Conservation (phyloP, 2,329 filamentous ascomycete genomes). For the Botrytis byssoidea region DNA sequence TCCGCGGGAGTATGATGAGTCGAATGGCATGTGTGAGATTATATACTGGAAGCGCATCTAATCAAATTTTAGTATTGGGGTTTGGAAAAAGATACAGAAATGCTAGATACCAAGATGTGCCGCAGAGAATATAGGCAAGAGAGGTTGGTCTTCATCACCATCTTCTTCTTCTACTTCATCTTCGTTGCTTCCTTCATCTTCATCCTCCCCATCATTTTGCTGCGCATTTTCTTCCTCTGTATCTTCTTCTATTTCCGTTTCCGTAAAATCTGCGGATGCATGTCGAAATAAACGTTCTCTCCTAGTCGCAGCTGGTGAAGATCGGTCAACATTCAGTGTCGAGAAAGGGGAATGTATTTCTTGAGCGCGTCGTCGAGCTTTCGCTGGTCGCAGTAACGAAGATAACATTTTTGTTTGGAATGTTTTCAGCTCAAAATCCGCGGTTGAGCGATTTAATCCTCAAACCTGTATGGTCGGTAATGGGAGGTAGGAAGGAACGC, state of each 20-base stretch:
- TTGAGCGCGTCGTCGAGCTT: slow-evolving; percentile 35
- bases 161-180: slow-evolving; percentile 44
- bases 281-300: slow-evolving; percentile 30
- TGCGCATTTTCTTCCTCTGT: slow-evolving; percentile 26
- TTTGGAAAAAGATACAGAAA: slow-evolving; percentile 1
- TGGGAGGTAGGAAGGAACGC: slow-evolving; percentile 5
- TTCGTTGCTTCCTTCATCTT: slow-evolving; percentile 41
- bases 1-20: slow-evolving; percentile 76
- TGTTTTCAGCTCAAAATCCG: not conserved
- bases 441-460: not conserved
- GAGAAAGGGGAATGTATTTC: slow-evolving; percentile 37
- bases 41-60: slow-evolving; percentile 85
- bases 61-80: slow-evolving; percentile 32
- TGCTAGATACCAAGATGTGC: slow-evolving; percentile 64
- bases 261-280: slow-evolving; percentile 64
- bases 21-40: slow-evolving; percentile 87
- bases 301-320: slow-evolving; percentile 30
- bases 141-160: slow-evolving; percentile 45
- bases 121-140: slow-evolving; percentile 77
- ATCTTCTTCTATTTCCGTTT: slow-evolving; percentile 55
- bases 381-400: slow-evolving; percentile 40
- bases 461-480: not conserved
- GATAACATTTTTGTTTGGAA: slow-evolving; percentile 38
- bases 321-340: slow-evolving; percentile 35
- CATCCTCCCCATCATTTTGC: slow-evolving; percentile 35